Evolutionary conservation across 2,329 filamentous ascomycete species (phyloP).

Genomic region (Fusarium tanahbumbuense): DNA sequence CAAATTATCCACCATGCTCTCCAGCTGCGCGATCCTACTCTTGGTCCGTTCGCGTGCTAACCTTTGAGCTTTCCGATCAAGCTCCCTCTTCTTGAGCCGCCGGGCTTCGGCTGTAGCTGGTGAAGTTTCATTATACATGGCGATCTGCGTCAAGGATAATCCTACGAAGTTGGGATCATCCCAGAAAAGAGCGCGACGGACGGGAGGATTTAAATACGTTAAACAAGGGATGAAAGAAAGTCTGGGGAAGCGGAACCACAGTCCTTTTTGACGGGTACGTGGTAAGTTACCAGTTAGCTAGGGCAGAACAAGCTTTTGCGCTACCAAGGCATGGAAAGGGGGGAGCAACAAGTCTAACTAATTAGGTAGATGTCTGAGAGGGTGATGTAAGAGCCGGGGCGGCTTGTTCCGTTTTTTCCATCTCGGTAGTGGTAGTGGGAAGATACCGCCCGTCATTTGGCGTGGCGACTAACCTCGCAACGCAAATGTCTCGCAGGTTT

Average conservation of each 20-base stretch:
- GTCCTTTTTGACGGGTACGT: conserved; percentile 7
- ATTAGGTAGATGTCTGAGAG: background rate
- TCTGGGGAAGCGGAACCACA: conserved; percentile 25
- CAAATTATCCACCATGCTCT: conserved; percentile 46
- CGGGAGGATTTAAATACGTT: background rate
- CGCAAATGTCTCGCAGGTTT: background rate
- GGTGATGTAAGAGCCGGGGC: conserved; percentile 11
- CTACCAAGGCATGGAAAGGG: conserved; percentile 6
- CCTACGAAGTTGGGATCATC: background rate
- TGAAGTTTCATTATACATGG: conserved; percentile 21
- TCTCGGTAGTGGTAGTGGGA: background rate
- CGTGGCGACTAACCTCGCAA: background rate
- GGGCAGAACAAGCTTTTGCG: conserved; percentile 18
- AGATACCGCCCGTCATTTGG: background rate
- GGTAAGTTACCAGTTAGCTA: background rate
- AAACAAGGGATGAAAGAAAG: conserved; percentile 1
- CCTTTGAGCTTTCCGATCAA: conserved; percentile 49
- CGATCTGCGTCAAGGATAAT: conserved; percentile 27
- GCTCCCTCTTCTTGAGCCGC: conserved; percentile 48
- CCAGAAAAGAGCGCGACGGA: background rate
- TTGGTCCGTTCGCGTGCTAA: conserved; percentile 49
- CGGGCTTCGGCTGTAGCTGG: conserved; percentile 28
- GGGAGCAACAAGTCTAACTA: background rate
- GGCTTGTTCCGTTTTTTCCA: background rate
- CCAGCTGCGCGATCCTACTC: conserved; percentile 48